Evolutionary conservation across 441 rosid genomes (phyloP).

Genomic region (Croton laevigatus): DNA sequence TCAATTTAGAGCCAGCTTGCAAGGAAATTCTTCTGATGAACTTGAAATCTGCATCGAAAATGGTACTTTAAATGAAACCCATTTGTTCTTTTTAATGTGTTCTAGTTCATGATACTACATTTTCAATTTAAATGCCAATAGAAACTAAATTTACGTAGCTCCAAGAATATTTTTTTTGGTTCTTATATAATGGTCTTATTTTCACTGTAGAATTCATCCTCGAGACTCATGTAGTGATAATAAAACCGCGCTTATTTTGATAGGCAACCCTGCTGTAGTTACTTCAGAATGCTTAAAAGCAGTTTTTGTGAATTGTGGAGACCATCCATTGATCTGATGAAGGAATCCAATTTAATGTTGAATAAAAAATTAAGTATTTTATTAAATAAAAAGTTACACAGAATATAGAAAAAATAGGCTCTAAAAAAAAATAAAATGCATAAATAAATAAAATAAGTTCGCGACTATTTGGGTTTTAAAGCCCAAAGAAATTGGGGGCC

Average conservation of each 20-base stretch:
- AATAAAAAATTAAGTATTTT: no score
- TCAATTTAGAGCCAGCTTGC: slow-evolving; percentile 53
- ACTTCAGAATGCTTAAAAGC: slow-evolving; percentile 43
- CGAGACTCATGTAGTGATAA: slow-evolving; percentile 14
- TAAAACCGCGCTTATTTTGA: slow-evolving; percentile 21
- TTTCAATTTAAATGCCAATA: no score
- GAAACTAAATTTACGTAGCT: no score
- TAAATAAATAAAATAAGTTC: no score
- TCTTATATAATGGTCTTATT: background rate
- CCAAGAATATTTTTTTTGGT: background rate
- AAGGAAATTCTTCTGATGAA: slow-evolving; percentile 49
- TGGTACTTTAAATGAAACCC: slow-evolving; percentile 39
- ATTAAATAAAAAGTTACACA: no score
- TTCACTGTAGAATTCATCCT: background rate
- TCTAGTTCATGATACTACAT: background rate
- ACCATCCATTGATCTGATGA: slow-evolving; percentile 50
- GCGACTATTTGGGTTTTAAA: no score
- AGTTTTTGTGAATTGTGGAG: slow-evolving; percentile 47
- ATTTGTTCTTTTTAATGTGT: slow-evolving; percentile 19
- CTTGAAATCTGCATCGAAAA: slow-evolving; percentile 69
- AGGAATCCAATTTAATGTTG: slow-evolving; percentile 55
- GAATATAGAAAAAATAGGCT: no score
- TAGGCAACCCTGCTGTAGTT: slow-evolving; percentile 46
- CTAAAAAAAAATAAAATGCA: no score
- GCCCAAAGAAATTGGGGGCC: no score